Evolutionary conservation across 2,329 filamentous ascomycete species (phyloP), one percentile per base, ranked within the genome.

Genomic region (Botrytis paeoniae): DNA sequence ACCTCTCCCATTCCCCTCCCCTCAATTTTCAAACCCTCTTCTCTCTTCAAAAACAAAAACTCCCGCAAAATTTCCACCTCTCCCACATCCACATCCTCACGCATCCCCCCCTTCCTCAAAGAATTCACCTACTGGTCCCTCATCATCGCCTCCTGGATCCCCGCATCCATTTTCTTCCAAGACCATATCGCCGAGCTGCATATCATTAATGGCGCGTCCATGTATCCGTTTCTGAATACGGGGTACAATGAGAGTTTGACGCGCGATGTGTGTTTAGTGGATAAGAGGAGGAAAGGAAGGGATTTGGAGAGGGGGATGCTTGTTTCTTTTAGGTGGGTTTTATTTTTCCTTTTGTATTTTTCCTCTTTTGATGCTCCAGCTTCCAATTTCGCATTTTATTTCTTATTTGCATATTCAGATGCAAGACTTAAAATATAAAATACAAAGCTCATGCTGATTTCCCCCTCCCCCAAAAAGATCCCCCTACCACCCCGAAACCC

Each of bases 191-290:
- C 86, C 35, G 87, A 90, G 76, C 75, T 90, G 62, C 86, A 86
- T 5, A 82, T 83, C 73, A 87, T 92, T 74, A 84, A 85, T 51
- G 90, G 90, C 3, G 81, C 85, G 32, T 94, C 91, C 32, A 96
- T 96, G 93, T 91, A 91, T 72, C 93, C 93, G 1, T 91, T 90
- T 75, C 84, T 95, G 71, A 95, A 95, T 78, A 85, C 89, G 73
- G 87, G 90, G 70, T 90, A 85, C 78, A 85, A 91, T 79, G 85
- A 86, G 78, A 89, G 85, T 73, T 83, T 84, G 75, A 80, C 81
- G 54, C 81, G 85, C 69, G 89, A 92, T 75, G 74, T 88, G n/a
- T 86, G 89, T 45, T 81, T 90, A 75, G 88, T 86, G 72, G 86
- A 84, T 78, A 91, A 90, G 79, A 86, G 87, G 81, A 86, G 87